Evolutionary conservation across 2,329 filamentous ascomycete species (phyloP).

Genomic region (Lachnellula arida): DNA sequence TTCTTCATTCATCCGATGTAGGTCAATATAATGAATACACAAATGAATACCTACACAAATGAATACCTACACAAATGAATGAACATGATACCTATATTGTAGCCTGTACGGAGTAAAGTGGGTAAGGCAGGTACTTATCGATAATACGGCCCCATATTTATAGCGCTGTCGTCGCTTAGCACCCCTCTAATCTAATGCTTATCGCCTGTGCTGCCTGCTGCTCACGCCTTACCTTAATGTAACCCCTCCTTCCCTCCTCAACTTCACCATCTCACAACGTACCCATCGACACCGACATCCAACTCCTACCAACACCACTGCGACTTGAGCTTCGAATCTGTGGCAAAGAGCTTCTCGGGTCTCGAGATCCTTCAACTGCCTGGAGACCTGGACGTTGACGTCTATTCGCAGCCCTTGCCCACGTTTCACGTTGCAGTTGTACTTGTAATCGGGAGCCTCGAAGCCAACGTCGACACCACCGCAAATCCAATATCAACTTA

Average conservation of each 20-base stretch:
- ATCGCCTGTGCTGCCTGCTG: conserved; percentile 4
- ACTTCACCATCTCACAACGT: neutral
- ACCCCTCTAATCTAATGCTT: neutral
- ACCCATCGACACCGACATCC: neutral
- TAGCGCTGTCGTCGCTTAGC: conserved; percentile 3
- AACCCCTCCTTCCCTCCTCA: conserved; percentile 2
- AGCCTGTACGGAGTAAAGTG: no score
- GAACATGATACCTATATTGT: no score
- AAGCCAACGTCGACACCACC: neutral
- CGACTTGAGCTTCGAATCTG: neutral
- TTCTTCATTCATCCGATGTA: no score
- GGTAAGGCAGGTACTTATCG: no score
- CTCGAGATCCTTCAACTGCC: neutral
- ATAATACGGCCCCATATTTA: no score
- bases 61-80: no score
- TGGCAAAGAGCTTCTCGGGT: neutral
- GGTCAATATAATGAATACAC: no score
- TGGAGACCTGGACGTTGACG: neutral
- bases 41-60: no score
- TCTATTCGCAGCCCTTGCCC: neutral
- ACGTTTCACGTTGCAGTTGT: neutral
- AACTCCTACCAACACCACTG: neutral
- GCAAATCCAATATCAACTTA: neutral
- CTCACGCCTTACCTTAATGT: neutral
- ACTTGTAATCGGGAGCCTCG: neutral